Percentiles rank a stretch among this genome's conserved stretches.
Evolutionary conservation across 139 green algal species (phyloP).

Genomic region (Asterochloris sp.): DNA sequence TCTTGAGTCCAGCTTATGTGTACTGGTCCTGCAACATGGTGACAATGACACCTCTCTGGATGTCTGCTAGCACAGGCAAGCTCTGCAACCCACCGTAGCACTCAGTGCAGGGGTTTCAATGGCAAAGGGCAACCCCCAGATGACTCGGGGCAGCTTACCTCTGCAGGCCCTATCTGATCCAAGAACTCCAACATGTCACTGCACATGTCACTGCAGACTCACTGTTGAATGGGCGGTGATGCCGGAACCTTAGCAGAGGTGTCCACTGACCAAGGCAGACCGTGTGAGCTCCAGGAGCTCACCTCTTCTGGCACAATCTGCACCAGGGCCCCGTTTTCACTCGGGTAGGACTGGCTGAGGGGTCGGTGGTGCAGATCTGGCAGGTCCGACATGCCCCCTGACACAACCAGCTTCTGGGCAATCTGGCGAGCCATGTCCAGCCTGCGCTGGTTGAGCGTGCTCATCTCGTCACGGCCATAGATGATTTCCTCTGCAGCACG

Average conservation of each 20-base stretch:
- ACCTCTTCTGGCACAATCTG: conserved; percentile 24
- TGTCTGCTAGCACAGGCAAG: too few relatives aligned
- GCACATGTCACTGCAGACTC: neutral
- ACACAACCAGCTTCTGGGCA: conserved; percentile 55
- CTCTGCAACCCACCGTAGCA: too few relatives aligned
- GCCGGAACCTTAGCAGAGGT: neutral
- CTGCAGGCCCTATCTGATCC: too few relatives aligned
- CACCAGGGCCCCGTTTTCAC: conserved; percentile 8
- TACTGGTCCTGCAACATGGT: too few relatives aligned
- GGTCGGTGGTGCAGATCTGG: conserved; percentile 15
- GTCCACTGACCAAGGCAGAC: neutral
- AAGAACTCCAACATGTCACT: too few relatives aligned
- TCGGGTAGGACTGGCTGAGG: conserved; percentile 22
- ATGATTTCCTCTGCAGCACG: conserved; percentile 62
- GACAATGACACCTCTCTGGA: too few relatives aligned
- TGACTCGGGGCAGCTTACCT: too few relatives aligned
- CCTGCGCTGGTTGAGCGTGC: conserved; percentile 55
- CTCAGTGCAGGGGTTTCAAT: too few relatives aligned
- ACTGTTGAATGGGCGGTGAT: neutral
- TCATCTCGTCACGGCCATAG: conserved; percentile 56
- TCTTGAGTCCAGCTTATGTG: too few relatives aligned
- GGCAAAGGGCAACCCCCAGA: too few relatives aligned
- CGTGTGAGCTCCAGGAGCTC: neutral
- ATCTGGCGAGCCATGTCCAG: conserved; percentile 55
- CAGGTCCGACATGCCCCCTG: conserved; percentile 34